phyloP scores from a whole-genome alignment of 2,329 filamentous ascomycete species.

The Coniochaeta ligniaria region DNA sequence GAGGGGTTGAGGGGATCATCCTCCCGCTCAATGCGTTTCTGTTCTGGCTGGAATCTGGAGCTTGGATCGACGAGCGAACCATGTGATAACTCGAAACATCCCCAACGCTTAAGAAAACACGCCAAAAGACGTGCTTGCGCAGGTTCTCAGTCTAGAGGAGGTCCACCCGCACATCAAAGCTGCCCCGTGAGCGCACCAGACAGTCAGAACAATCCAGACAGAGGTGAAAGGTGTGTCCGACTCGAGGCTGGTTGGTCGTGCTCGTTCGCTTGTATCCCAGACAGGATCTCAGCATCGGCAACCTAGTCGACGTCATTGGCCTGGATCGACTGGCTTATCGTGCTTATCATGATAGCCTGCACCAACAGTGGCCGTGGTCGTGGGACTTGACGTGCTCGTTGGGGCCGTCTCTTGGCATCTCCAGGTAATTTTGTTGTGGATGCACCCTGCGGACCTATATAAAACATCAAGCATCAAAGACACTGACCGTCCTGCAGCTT shows the following conservation, averaged over 20 bases:
- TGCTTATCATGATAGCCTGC: background rate
- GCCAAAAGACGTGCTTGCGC: background rate
- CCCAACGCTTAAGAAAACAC: background rate
- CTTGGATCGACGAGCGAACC: background rate
- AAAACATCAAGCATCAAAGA: background rate
- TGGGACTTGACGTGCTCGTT: background rate
- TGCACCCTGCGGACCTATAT: background rate
- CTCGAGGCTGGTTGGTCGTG: background rate
- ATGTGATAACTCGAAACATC: background rate
- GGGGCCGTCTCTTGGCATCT: background rate
- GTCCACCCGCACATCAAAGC: background rate
- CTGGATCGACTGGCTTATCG: conserved; percentile 7
- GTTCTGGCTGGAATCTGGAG: background rate
- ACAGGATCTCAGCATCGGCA: background rate
- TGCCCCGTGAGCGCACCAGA: background rate
- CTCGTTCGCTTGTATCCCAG: background rate
- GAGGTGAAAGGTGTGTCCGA: background rate
- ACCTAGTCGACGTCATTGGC: conserved; percentile 7
- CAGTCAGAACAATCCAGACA: background rate
- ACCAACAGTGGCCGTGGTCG: background rate
- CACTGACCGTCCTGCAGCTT: background rate
- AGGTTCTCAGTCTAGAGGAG: background rate
- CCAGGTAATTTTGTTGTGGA: background rate
- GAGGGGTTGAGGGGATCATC: background rate
- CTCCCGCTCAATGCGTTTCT: background rate